Conservation (phyloP, 306 rosid species). For the Casuarina cunninghamiana region DNA sequence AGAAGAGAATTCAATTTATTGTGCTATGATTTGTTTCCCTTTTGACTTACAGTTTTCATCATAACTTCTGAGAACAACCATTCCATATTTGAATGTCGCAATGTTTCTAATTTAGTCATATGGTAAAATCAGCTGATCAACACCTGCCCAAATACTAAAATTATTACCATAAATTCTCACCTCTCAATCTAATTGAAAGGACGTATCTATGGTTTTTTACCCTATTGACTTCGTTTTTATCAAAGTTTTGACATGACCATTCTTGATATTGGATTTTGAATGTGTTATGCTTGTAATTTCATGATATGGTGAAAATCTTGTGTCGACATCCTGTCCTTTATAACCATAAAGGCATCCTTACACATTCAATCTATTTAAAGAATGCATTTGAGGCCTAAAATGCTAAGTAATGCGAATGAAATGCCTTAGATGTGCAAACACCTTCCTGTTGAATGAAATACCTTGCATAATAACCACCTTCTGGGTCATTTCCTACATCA, state of each 20-base stretch:
- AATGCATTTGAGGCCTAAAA: slow-evolving; percentile 11
- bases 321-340: slow-evolving; percentile 9
- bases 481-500: slow-evolving; percentile 95
- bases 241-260: too few species aligned
- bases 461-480: slow-evolving; percentile 98
- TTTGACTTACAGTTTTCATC: not conserved
- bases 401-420: slow-evolving; percentile 11
- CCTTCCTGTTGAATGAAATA: slow-evolving; percentile 26
- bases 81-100: not conserved
- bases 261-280: not conserved
- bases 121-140: too few species aligned
- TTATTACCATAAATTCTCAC: too few species aligned
- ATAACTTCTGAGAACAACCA: not conserved
- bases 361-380: slow-evolving; percentile 6
- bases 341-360: not conserved
- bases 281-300: not conserved
- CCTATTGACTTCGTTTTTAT: too few species aligned
- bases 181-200: too few species aligned
- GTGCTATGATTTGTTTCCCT: not conserved
- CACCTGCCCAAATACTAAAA: too few species aligned
- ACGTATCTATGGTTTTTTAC: too few species aligned
- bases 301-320: not conserved
- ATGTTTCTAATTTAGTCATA: too few species aligned
- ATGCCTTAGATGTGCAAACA: slow-evolving; percentile 11
- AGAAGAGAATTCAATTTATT: not conserved